These are phyloP conservation scores for Diaporthe citrichinensis DNA, from an alignment of 2,329 filamentous ascomycete genomes.

Conservation along the genomic window DNA sequence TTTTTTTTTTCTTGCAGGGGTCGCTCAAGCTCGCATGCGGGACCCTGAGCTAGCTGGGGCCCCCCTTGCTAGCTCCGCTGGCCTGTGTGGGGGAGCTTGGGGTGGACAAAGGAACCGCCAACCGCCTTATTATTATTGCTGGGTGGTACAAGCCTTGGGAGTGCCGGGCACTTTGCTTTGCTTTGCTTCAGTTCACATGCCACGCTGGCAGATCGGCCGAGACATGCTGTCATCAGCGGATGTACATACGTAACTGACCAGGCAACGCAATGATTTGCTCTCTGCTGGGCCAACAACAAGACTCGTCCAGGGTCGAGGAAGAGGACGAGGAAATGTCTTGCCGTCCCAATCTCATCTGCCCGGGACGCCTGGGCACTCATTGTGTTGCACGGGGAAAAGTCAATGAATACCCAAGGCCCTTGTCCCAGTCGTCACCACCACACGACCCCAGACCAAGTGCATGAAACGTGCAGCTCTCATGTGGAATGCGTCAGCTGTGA, in stretches of 20 bases:
- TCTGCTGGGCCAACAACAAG: neutral
- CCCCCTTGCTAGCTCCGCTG: slow-evolving; percentile 28
- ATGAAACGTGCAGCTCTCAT: slow-evolving; percentile 35
- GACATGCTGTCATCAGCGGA: slow-evolving; percentile 15
- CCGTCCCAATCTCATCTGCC: neutral
- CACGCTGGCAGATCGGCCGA: slow-evolving; percentile 21
- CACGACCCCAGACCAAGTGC: slow-evolving; percentile 23
- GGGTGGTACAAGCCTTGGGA: slow-evolving; percentile 13
- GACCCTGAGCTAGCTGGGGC: slow-evolving; percentile 27
- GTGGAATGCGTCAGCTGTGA: slow-evolving; percentile 20
- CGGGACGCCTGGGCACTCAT: slow-evolving; percentile 16
- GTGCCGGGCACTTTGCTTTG: neutral
- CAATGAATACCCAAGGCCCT: slow-evolving; percentile 15
- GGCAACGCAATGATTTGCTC: neutral
- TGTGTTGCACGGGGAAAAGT: slow-evolving; percentile 6
- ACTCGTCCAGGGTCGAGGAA: neutral
- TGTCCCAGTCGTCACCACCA: slow-evolving; percentile 31
- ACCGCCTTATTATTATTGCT: slow-evolving; percentile 17
- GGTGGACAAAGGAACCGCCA: slow-evolving; percentile 19
- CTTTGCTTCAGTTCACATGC: slow-evolving; percentile 22
- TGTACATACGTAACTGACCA: neutral
- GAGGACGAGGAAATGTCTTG: neutral
- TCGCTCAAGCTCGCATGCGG: slow-evolving; percentile 25
- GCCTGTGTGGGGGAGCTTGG: slow-evolving; percentile 37
- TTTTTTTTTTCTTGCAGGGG: slow-evolving; percentile 33